Conservation (phyloP, 345 rosid species). For the Salix purpurea region DNA sequence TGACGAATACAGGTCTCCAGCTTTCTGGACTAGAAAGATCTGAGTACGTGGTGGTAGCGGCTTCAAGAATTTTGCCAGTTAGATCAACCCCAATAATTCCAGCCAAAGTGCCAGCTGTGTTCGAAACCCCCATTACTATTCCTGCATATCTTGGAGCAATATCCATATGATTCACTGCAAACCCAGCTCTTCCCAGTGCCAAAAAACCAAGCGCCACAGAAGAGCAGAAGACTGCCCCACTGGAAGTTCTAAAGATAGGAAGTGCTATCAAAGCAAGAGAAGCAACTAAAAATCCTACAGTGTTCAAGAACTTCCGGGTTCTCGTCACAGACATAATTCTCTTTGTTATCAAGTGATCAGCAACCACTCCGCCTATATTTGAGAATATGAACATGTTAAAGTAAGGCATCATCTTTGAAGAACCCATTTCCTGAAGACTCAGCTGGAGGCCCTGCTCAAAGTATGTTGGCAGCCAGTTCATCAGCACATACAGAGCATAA, state of each 20-base stretch:
- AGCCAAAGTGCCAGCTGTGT: constrained; percentile 95
- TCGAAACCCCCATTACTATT: constrained; percentile 94
- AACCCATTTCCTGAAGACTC: constrained; percentile 94
- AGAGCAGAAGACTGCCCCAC: constrained; percentile 81
- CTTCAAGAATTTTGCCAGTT: constrained; percentile 85
- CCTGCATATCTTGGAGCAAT: constrained; percentile 96
- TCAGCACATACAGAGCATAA: constrained; percentile 83
- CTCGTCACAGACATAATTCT: constrained; percentile 70
- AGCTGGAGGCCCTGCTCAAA: constrained; percentile 85
- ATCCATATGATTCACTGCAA: constrained; percentile 98
- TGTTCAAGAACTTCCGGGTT: constrained; percentile 78
- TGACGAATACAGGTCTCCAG: constrained; percentile 80
- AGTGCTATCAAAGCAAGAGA: constrained; percentile 76
- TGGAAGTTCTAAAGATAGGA: constrained; percentile 69
- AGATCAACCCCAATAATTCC: constrained; percentile 88
- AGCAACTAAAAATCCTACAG: constrained; percentile 73
- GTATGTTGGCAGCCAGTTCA: constrained; percentile 97
- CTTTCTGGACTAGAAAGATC: constrained; percentile 93
- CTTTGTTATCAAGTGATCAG: constrained; percentile 80
- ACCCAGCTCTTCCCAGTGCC: constrained; percentile 95
- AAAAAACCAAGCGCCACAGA: constrained; percentile 87
- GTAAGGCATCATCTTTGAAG: constrained; percentile 96
- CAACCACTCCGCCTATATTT: constrained; percentile 85
- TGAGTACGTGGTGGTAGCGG: constrained; percentile 61
- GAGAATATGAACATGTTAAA: constrained; percentile 96